A percentile compares a stretch with the other conserved stretches of the same genome.
Evolutionary conservation across 2,329 filamentous ascomycete genomes (phyloP).

Genomic region (Neonectria ditissima): DNA sequence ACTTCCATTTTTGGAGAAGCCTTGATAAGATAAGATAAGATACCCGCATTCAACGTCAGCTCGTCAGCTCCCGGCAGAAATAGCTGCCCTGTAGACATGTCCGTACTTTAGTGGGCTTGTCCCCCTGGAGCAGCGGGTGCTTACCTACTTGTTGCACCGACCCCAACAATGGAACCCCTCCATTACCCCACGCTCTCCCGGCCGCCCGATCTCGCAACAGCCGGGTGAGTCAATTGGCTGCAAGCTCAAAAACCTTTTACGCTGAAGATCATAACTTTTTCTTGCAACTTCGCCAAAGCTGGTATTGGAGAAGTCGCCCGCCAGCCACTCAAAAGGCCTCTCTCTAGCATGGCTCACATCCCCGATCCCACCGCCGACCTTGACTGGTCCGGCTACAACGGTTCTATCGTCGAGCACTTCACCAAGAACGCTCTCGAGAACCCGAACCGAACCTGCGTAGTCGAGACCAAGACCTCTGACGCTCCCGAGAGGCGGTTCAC

Average conservation of each 20-base stretch:
- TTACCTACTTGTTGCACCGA: background rate
- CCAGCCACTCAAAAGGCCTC: background rate
- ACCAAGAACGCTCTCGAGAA: constrained; percentile 71
- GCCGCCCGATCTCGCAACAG: constrained; percentile 2
- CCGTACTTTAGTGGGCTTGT: background rate
- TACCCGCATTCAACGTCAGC: background rate
- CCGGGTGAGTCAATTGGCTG: constrained; percentile 1
- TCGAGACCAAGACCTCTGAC: constrained; percentile 57
- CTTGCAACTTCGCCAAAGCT: constrained; percentile 6
- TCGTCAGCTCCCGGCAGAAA: background rate
- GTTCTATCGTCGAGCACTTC: constrained; percentile 79
- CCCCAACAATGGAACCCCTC: background rate
- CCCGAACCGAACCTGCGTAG: constrained; percentile 68
- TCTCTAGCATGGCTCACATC: constrained; percentile 31
- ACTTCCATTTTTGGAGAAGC: background rate
- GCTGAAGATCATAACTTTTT: constrained; percentile 10
- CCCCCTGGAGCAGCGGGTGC: background rate
- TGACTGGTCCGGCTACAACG: constrained; percentile 73
- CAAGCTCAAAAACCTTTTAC: background rate
- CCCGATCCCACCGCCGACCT: constrained; percentile 77
- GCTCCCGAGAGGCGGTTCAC: constrained; percentile 76
- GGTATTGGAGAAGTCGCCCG: background rate
- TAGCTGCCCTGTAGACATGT: background rate
- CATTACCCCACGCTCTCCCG: constrained; percentile 3
- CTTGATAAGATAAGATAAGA: constrained; percentile 20